Conservation (phyloP, 2,329 filamentous ascomycete genomes). For the Teratosphaeria gauchensis region DNA sequence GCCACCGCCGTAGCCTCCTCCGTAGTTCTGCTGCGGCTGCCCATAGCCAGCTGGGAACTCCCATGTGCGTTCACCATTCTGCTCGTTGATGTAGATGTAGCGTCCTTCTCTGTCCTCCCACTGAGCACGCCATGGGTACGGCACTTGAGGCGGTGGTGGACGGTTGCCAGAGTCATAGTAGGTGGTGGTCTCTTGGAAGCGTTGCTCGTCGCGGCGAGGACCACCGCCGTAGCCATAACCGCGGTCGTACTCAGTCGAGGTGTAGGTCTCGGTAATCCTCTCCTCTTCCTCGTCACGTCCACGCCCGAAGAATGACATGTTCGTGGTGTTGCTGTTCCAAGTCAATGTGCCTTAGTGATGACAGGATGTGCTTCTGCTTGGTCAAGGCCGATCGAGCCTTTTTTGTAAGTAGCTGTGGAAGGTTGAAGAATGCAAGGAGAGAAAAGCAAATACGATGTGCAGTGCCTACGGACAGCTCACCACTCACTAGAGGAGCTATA, state of each 20-base stretch:
- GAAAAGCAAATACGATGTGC: neutral
- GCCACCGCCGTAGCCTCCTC: slow-evolving; percentile 16
- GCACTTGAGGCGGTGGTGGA: slow-evolving; percentile 25
- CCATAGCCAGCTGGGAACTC: slow-evolving; percentile 25
- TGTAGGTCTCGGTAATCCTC: neutral
- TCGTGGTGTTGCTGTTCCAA: neutral
- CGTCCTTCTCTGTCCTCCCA: slow-evolving; percentile 33
- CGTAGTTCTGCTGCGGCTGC: slow-evolving; percentile 9
- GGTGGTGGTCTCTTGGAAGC: slow-evolving; percentile 2
- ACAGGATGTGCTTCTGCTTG: neutral
- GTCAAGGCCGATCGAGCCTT: neutral
- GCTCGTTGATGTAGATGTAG: slow-evolving; percentile 39
- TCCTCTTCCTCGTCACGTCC: neutral
- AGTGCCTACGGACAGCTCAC: neutral
- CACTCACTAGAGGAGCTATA: neutral
- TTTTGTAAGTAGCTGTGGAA: neutral
- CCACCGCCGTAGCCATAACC: neutral
- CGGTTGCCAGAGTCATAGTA: slow-evolving; percentile 3
- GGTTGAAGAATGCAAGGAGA: neutral
- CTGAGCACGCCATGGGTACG: slow-evolving; percentile 36
- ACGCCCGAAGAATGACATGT: neutral
- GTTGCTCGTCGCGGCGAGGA: neutral
- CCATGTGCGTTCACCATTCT: slow-evolving; percentile 36
- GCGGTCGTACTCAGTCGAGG: slow-evolving; percentile 1
- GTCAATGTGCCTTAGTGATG: neutral